Evolutionary conservation across 2,329 filamentous ascomycete genomes (phyloP).

Genomic region (Cytospora chrysosperma): DNA sequence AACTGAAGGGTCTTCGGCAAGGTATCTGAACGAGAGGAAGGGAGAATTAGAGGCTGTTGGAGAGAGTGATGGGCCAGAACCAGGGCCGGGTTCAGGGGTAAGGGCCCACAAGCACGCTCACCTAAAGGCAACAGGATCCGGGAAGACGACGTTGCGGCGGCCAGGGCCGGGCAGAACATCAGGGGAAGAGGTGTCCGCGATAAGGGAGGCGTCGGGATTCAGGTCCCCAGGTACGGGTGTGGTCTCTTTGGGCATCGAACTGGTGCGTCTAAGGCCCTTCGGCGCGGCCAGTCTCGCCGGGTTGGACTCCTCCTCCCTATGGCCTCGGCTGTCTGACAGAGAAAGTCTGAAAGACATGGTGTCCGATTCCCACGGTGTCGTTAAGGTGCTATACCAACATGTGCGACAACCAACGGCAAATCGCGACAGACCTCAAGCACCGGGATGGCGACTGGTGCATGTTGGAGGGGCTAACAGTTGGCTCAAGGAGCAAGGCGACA

Average conservation of each 20-base stretch:
- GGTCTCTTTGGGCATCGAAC: conserved; percentile 24
- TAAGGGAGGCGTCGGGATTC: conserved; percentile 29
- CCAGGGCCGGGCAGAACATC: conserved; percentile 31
- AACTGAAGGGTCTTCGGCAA: conserved; percentile 81
- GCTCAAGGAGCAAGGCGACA: neutral
- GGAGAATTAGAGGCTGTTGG: neutral
- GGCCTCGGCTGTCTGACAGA: conserved; percentile 33
- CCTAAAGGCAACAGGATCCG: conserved; percentile 59
- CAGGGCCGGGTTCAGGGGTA: neutral
- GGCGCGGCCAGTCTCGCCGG: conserved; percentile 35
- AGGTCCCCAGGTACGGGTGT: conserved; percentile 22
- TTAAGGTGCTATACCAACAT: conserved; percentile 11
- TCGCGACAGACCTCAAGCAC: conserved; percentile 15
- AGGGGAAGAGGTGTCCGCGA: conserved; percentile 25
- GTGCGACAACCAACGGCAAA: conserved; percentile 19
- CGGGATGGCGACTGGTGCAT: conserved; percentile 19
- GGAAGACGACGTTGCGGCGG: conserved; percentile 53
- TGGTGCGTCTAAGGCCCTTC: conserved; percentile 28
- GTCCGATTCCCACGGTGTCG: conserved; percentile 1
- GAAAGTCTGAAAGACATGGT: conserved; percentile 43
- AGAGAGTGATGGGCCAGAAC: neutral
- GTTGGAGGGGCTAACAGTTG: conserved; percentile 3
- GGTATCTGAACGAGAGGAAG: conserved; percentile 53
- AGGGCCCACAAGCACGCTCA: conserved; percentile 31
- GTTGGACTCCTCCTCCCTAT: conserved; percentile 41